These are phyloP conservation scores for Lactuca sativa DNA, from an alignment of 129 eudicot genomes.

Conservation along the genomic window DNA sequence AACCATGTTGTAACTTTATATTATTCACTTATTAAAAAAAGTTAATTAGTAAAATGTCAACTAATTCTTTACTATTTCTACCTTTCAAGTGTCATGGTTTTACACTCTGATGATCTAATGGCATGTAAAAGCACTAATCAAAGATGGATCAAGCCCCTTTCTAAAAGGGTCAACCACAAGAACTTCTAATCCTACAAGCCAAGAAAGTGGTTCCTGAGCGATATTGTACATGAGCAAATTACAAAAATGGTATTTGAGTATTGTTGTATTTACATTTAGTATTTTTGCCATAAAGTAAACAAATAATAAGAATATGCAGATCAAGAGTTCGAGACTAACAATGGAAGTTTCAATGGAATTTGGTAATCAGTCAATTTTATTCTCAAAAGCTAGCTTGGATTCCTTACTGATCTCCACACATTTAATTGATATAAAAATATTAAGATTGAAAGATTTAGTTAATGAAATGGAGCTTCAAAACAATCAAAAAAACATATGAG, in stretches of 20 bases:
- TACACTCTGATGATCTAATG: constrained; percentile 52
- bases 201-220: constrained; percentile 82
- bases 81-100: constrained; percentile 58
- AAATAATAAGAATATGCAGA: constrained; percentile 11
- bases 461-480: constrained; percentile 15
- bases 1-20: constrained; percentile 17
- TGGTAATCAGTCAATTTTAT: constrained; percentile 82
- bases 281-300: background rate
- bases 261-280: too few relatives aligned
- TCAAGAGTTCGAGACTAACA: constrained; percentile 45
- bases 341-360: constrained; percentile 57
- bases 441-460: background rate
- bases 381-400: constrained; percentile 82
- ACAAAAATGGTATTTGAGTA: too few relatives aligned
- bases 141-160: constrained; percentile 84
- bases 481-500: constrained; percentile 15
- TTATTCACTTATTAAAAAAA: constrained; percentile 16
- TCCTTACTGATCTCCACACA: constrained; percentile 95
- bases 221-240: constrained; percentile 21
- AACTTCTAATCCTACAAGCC: constrained; percentile 94
- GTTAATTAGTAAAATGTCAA: too few relatives aligned
- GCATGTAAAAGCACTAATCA: constrained; percentile 55
- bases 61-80: constrained; percentile 9
- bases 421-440: constrained; percentile 63
- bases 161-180: constrained; percentile 98